Evolutionary conservation across 1,284 basidiomycete species (phyloP), one percentile per base, ranked within the genome.

Genomic region (Ustanciosporium gigantosporum): DNA sequence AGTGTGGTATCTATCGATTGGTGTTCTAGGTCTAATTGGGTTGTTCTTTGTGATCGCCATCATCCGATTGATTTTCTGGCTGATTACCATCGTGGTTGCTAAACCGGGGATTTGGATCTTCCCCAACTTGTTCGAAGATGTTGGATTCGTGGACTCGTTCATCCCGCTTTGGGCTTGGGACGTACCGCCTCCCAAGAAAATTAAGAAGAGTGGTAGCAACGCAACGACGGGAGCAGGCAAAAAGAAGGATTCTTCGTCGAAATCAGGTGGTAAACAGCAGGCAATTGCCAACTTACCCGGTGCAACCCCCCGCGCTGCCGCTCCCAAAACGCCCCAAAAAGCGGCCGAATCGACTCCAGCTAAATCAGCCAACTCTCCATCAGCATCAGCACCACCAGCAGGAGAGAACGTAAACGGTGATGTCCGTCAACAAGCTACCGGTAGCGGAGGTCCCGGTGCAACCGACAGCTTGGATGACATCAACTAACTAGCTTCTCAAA

Each of bases 121-220:
- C 83, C 94, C 95, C 0, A 90, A 96, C 77, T 81, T 99, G 36
- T 98, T 98, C 72, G 94, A 94, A 25, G 94, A 98, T 76, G 95
- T 98, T 48, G 94, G 95, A 78, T 95, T 98, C 78, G 94, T 97
- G 75, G 94, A 97, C 50, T 96, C 93, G 0, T 99, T 98, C 80
- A 91, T 95, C 70, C 95, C 94, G 13, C 79, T 90, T 5, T 99
- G 91, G 91, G 92, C 91, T 66, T 99, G 92, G 91, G 94, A 98
- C 77, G 73, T 93, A 41, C 90, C 92, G 13, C 73, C 79, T n/a
- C 66, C 73, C 15, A 52, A 53, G 41, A 61, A 59, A 42, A 91
- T 90, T 82, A 92, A 92, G 37, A 67, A 65, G 51, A 17, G 9
- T 9, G 36, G 19, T 22, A 19, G 9, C 32, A 17, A 34, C 8